phyloP scores from a whole-genome alignment of 306 rosid genomes.

The Clitoria ternatea region DNA sequence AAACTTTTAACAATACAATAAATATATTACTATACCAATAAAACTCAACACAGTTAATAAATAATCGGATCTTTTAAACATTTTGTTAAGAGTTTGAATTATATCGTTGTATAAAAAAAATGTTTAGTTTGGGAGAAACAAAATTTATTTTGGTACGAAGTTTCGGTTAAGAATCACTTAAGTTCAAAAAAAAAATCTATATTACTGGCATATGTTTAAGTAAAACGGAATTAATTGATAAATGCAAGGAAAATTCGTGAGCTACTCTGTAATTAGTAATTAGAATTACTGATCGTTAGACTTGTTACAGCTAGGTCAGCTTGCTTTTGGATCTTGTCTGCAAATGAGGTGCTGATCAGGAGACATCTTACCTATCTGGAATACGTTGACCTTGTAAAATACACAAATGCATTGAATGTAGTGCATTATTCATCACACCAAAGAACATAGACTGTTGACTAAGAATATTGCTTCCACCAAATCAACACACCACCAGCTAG shows the following conservation, averaged over 20 bases:
- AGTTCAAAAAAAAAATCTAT: too few species aligned
- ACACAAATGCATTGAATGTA: conserved; percentile 20
- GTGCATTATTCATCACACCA: conserved; percentile 16
- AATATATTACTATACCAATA: too few species aligned
- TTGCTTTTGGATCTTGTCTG: conserved; percentile 20
- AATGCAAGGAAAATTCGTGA: background rate
- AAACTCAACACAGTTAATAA: too few species aligned
- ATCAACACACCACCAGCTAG: background rate
- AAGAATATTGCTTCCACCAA: background rate
- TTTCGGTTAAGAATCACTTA: too few species aligned
- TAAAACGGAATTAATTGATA: background rate
- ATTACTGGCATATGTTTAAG: background rate
- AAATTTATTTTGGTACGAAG: too few species aligned
- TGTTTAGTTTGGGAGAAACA: too few species aligned
- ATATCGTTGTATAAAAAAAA: too few species aligned
- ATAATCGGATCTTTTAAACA: too few species aligned
- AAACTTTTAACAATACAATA: background rate
- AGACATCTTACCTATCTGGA: conserved; percentile 22
- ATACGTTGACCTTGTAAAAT: conserved; percentile 29
- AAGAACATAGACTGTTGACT: background rate
- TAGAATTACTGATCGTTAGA: too few species aligned
- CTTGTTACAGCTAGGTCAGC: conserved; percentile 23
- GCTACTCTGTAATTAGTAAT: conserved; percentile 1
- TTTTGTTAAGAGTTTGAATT: too few species aligned
- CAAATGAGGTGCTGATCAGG: conserved; percentile 22